Evolutionary conservation across 2,329 filamentous ascomycete genomes (phyloP), one percentile per base, ranked within the genome.

Genomic region (Alternaria consortialis): DNA sequence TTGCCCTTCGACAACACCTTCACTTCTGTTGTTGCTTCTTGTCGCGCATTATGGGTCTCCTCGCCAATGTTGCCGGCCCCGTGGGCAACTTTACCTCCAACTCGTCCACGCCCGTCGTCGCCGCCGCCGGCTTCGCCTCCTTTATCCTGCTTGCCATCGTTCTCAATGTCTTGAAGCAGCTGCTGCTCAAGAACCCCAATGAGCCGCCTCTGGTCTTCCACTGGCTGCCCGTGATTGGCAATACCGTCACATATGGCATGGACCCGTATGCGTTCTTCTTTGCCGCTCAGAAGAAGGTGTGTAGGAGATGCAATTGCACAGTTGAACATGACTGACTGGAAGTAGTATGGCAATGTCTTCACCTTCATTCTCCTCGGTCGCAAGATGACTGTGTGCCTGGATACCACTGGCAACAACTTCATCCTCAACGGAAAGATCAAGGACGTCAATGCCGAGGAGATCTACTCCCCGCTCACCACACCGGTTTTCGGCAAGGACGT

Each of bases 201-300:
- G 82, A 84, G 66, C 84, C 84, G 17, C 87, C 87, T 0, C 71
- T 89, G 31, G 87, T 89, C 50, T 89, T 89, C 78, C 87, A 89
- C 78, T 86, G 82, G 84, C 80, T 90, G 32, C 87, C 87, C 73
- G 81, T 97, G 69, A 85, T 99, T 73, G 94, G 94, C 66, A 97
- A 90, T 83, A 97, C 95, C 62, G 84, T 98, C 72, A 91, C 88
- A 44, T 99, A 98, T 82, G 94, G 94, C 79, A 97, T 97, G 81
- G 93, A 98, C 75, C 94, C 94, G 15, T 94, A 92, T 74, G 85
- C 84, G 53, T 98, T 97, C 86, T 97, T 97, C 83, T 85, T 85
- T 60, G 71, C 84, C 71, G 86, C 88, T 80, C 86, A 89, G 71
- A 84, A 86, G 72, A 96, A 96, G 89, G 91, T 93, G 73, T 63